A percentile compares a stretch with the other conserved stretches of the same genome.
phyloP scores from a whole-genome alignment of 139 green algal species.

The Chlorella vulgaris region DNA sequence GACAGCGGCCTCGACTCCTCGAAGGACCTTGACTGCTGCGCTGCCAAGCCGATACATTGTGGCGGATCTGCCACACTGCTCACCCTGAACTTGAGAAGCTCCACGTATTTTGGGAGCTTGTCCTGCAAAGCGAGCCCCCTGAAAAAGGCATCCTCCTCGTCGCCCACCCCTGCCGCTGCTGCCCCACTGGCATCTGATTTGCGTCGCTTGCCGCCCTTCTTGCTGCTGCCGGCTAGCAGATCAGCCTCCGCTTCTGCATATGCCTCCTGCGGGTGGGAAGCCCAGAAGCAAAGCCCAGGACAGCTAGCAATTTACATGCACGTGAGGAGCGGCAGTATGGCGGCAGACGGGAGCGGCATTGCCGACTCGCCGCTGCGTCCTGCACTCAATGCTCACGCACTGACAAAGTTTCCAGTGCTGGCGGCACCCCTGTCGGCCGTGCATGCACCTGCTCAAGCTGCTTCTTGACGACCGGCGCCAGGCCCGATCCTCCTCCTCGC shows the following conservation, averaged over 20 bases:
- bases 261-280: slow-evolving; percentile 45
- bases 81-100: slow-evolving; percentile 88
- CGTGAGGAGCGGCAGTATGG: background rate
- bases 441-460: slow-evolving; percentile 46
- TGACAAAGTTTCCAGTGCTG: too few species aligned
- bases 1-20: too few species aligned
- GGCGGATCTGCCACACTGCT: background rate
- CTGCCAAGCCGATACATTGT: too few species aligned
- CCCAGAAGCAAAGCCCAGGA: background rate
- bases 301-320: background rate
- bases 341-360: too few species aligned
- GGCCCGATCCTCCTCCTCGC: slow-evolving; percentile 62
- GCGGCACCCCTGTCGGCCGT: background rate
- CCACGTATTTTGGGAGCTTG: slow-evolving; percentile 73
- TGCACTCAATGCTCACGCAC: too few species aligned
- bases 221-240: slow-evolving; percentile 31
- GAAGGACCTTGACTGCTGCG: background rate
- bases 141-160: slow-evolving; percentile 63
- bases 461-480: slow-evolving; percentile 67
- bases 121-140: slow-evolving; percentile 30
- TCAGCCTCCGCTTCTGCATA: slow-evolving; percentile 67
- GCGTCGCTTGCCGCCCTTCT: slow-evolving; percentile 45
- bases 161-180: background rate
- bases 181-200: background rate
- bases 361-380: too few species aligned